Evolutionary conservation across 2,329 filamentous ascomycete species (phyloP), one percentile per base, ranked within the genome.

Genomic region (Alternaria alternata): DNA sequence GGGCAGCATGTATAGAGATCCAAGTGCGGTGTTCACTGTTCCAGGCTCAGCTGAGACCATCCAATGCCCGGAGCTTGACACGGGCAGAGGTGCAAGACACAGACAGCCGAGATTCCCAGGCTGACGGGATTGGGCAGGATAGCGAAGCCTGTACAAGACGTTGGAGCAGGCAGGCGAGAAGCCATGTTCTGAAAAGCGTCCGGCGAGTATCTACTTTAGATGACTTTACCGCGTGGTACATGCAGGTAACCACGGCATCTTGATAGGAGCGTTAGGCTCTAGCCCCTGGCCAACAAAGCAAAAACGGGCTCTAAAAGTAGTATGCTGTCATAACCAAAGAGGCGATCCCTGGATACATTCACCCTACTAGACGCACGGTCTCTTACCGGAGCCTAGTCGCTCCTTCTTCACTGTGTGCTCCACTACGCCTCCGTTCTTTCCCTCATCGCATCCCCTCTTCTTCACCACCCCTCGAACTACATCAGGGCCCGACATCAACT

Each of bases 301-400:
- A 63, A 61, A 62, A 64, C 62, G 57, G 61, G 63, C 62, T 69
- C 71, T 71, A 75, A 73, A 73, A 72, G 68, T 75, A 75, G 73
- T 64, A 72, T 75, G 72, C 62, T 70, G 71, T 75, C 75, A 73
- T 75, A 61, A 47, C 58, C 64, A 63, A 57, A 64, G 64, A 46
- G 63, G 64, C 47, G 57, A 75, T 75, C 72, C 72, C 71, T 75
- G 72, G 68, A 71, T 64, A 72, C 72, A 72, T 76, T 76, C 73
- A 75, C 72, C 65, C 64, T 69, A 62, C 65, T 47, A 65, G 14
- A 62, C 65, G 73, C 75, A 75, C 73, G 70, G 73, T 59, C 68
- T 63, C 66, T 62, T 68, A 62, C 64, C 59, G 68, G 68, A 66
- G 64, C 66, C 71, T 72, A 73, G 69, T 67, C 61, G 68, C 64